Conservation (phyloP, 805 yeast species). For the Saccharomycopsis amapae region DNA sequence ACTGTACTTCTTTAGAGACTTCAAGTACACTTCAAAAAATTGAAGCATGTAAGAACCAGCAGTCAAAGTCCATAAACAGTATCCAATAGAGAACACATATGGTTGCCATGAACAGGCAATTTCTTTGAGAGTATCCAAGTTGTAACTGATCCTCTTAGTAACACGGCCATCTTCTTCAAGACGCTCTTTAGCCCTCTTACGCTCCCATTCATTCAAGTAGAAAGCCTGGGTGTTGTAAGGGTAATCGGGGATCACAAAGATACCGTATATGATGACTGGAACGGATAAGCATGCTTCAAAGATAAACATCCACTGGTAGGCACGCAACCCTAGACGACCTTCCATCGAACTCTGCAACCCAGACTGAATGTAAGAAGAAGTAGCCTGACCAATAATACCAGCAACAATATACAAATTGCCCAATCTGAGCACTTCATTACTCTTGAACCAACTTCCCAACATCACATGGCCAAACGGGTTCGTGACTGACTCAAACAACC, state of each 20-base stretch:
- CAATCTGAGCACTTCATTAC: constrained; percentile 51
- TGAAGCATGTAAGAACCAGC: constrained; percentile 47
- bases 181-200: neutral
- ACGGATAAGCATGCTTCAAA: constrained; percentile 30
- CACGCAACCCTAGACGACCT: constrained; percentile 35
- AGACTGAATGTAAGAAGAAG: constrained; percentile 35
- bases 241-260: constrained; percentile 41
- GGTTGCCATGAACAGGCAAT: neutral
- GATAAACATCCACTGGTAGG: constrained; percentile 43
- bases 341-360: constrained; percentile 34
- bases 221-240: constrained; percentile 22
- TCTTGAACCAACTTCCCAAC: constrained; percentile 47
- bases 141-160: neutral
- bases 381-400: neutral
- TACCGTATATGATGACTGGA: constrained; percentile 33
- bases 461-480: constrained; percentile 56
- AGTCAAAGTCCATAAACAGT: constrained; percentile 52
- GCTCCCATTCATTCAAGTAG: neutral
- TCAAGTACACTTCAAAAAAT: constrained; percentile 60
- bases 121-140: neutral
- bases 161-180: neutral
- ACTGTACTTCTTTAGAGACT: constrained; percentile 38
- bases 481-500: constrained; percentile 60
- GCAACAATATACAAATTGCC: constrained; percentile 31
- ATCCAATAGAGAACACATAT: constrained; percentile 48